Base-by-base conservation (phyloP, 108 stramenopile genomes). In the Cyclotella distinguenda region DNA sequence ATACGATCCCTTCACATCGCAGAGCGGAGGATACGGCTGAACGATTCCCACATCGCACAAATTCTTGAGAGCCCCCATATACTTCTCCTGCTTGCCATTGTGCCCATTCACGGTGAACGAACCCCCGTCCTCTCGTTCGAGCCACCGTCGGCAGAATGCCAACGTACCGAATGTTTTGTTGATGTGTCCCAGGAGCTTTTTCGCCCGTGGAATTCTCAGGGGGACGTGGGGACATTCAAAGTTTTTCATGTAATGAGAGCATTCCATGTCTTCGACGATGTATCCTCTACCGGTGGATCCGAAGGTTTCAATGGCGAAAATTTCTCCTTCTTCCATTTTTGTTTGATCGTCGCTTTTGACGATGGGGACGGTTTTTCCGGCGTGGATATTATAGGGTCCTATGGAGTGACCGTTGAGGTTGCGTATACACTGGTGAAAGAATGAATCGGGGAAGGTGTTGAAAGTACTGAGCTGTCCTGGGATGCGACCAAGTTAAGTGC, bases 281-380 rank as follows among this genome's bases (percentile, higher is more conserved):
- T 94, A 94, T 11, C 97, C 99, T 19, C 97, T 82, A 16, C 99
- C 99, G 12, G 97, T 98, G 22, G 85, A 72, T 18, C 97, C 99
- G 72, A 99, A 99, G 1, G 99, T 99, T 79, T 99, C 99, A 70
- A 98, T 97, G 69, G 99, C 99, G 66, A 90, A 99, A 42, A 97
- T 81, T 77, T 99, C 97, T 16, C 95, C 96, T 77, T 98, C 99
- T 81, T 98, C 97, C 99, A 99, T 99, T 54, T 84, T 83, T 23
- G 97, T 91, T 27, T 86, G 74, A 74, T 97, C 96, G 51, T 97
- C 97, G 32, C 64, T 71, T 70, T 97, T 96, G 39, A 98, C 95
- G 64, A 98, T 98, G 21, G 99, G 99, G 4, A 99, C 96, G 26
- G 81, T 86, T 72, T 99, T 97, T 12, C 96, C 97, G 2, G 85